Conservation (phyloP, 345 rosid genomes). For the Hirschfeldia incana region DNA sequence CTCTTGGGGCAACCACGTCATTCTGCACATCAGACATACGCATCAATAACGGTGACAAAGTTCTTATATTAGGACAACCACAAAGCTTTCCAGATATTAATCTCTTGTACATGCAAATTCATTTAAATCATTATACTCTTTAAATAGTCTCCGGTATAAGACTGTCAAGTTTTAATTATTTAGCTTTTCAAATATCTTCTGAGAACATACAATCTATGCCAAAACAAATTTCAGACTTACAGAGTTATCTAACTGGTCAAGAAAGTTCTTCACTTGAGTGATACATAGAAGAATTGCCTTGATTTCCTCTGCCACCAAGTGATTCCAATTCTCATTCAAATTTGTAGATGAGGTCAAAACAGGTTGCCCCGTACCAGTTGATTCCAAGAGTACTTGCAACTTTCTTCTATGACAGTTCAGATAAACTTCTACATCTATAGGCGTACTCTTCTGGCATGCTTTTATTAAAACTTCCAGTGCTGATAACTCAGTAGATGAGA, state of each 20-base stretch:
- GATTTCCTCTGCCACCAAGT: constrained; percentile 77
- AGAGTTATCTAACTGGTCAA: constrained; percentile 57
- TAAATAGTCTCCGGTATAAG: too few relatives aligned
- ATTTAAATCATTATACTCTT: too few relatives aligned
- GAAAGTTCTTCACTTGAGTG: constrained; percentile 54
- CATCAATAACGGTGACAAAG: constrained; percentile 6
- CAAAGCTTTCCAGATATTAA: not conserved
- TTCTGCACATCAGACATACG: constrained; percentile 55
- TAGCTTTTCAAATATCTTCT: constrained; percentile 9
- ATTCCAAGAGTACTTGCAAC: constrained; percentile 66
- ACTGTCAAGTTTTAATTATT: too few relatives aligned
- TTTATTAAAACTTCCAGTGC: constrained; percentile 69
- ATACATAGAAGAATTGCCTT: constrained; percentile 65
- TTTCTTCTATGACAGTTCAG: constrained; percentile 77
- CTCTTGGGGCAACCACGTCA: constrained; percentile 40
- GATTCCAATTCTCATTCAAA: constrained; percentile 52
- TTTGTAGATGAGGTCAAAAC: constrained; percentile 42
- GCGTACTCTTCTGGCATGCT: constrained; percentile 69
- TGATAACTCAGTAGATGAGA: constrained; percentile 60
- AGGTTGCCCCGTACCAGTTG: constrained; percentile 50
- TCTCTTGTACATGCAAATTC: not conserved
- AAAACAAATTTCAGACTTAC: constrained; percentile 52
- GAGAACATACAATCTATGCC: constrained; percentile 11
- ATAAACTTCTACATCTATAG: constrained; percentile 60
- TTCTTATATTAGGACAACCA: constrained; percentile 1